phyloP scores from a whole-genome alignment of 1,284 basidiomycete genomes.

The Volvariella surrecta region DNA sequence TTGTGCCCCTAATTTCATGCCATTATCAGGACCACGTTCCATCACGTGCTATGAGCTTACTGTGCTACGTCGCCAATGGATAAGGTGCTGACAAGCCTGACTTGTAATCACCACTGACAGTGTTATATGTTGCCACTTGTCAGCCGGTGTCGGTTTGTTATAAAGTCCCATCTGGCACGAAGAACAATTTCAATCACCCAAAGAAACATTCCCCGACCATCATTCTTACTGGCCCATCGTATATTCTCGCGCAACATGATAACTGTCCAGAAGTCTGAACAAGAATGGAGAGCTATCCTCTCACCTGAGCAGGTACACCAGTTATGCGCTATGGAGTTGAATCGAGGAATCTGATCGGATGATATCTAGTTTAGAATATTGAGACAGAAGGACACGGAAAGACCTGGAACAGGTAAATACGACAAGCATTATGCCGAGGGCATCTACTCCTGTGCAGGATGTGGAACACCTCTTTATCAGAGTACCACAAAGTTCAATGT shows the following conservation, averaged over 20 bases:
- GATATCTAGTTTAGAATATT: constrained; percentile 72
- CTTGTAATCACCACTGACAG: no score
- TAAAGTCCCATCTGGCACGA: no score
- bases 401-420: constrained; percentile 69
- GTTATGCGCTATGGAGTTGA: not conserved
- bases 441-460: constrained; percentile 69
- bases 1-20: no score
- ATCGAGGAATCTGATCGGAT: not conserved
- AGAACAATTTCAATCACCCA: no score
- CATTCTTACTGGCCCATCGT: no score
- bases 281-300: constrained; percentile 84
- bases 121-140: no score
- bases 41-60: not conserved
- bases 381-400: constrained; percentile 84
- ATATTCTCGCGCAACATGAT: constrained; percentile 25
- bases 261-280: constrained; percentile 50
- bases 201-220: no score
- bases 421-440: constrained; percentile 62
- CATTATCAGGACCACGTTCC: no score
- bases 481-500: constrained; percentile 84
- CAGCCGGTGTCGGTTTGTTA: no score
- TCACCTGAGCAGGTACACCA: constrained; percentile 77
- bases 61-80: not conserved
- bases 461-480: constrained; percentile 71
- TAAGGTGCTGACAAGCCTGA: constrained; percentile 6